phyloP scores from a whole-genome alignment of 331 rosid genomes.

The Spiraea crenata region DNA sequence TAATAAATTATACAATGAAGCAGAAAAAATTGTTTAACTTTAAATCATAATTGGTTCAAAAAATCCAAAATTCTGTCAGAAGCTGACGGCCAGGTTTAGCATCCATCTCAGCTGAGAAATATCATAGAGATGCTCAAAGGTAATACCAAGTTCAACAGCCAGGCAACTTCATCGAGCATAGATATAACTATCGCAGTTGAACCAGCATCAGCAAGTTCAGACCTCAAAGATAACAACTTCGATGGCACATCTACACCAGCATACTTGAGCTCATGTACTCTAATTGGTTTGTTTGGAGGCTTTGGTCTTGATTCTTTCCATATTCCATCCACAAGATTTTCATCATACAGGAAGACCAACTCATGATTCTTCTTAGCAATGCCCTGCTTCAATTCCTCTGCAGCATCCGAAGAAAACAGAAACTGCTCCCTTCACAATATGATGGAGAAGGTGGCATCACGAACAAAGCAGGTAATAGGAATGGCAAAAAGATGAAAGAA shows the following conservation, averaged over 20 bases:
- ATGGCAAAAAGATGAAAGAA: not conserved
- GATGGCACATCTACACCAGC: conserved; percentile 85
- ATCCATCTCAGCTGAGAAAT: not conserved
- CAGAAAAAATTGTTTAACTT: not conserved
- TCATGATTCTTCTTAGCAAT: conserved; percentile 75
- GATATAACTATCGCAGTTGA: conserved; percentile 84
- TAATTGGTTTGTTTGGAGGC: conserved; percentile 60
- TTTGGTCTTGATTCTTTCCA: conserved; percentile 81
- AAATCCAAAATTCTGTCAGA: not conserved
- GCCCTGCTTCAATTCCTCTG: conserved; percentile 75
- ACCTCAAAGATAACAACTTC: conserved; percentile 70
- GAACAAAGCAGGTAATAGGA: conserved; percentile 23
- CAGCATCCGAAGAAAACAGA: conserved; percentile 92
- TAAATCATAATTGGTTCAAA: not conserved
- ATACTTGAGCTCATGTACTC: conserved; percentile 75
- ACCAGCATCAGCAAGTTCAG: conserved; percentile 64
- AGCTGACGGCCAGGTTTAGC: not conserved
- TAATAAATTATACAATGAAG: conserved; percentile 20
- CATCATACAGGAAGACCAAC: conserved; percentile 65
- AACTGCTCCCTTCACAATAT: conserved; percentile 94
- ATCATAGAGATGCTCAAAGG: conserved; percentile 16
- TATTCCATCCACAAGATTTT: conserved; percentile 84
- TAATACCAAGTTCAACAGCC: conserved; percentile 92
- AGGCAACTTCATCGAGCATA: conserved; percentile 94
- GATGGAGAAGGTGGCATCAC: conserved; percentile 52